phyloP scores from a whole-genome alignment of 2,329 filamentous ascomycete genomes.

The Monosporascus ibericus region DNA sequence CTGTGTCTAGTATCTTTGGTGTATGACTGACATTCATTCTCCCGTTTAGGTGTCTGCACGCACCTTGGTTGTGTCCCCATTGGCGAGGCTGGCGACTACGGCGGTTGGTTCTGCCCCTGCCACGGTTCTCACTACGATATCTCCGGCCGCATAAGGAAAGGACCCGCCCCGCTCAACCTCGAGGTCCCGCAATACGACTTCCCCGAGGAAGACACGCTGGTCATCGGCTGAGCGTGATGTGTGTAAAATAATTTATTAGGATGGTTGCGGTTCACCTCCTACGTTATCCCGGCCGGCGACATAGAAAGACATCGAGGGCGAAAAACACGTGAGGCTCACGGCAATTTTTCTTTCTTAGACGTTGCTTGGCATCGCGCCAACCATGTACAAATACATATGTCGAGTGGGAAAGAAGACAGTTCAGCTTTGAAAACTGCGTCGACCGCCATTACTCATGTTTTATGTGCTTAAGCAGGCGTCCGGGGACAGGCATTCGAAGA shows the following conservation, averaged over 20 bases:
- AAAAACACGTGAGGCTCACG: not conserved
- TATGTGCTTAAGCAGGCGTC: not conserved
- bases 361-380: constrained; percentile 19
- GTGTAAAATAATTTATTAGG: constrained; percentile 26
- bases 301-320: not conserved
- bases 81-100: constrained; percentile 94
- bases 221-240: constrained; percentile 72
- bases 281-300: not conserved
- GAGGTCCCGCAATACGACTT: constrained; percentile 92
- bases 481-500: not conserved
- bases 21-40: constrained; percentile 9
- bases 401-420: constrained; percentile 12
- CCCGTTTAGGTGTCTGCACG: constrained; percentile 79
- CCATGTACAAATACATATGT: constrained; percentile 26
- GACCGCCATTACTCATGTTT: not conserved
- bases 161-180: constrained; percentile 93
- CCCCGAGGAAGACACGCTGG: constrained; percentile 77
- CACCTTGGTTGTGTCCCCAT: constrained; percentile 99
- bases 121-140: constrained; percentile 99
- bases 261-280: constrained; percentile 3
- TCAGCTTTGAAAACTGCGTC: too few relatives aligned
- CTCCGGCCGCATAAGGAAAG: constrained; percentile 95
- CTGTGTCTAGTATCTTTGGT: not conserved
- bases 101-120: constrained; percentile 99
- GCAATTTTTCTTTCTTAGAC: constrained; percentile 18